Evolutionary conservation across 805 yeast species (phyloP).

Genomic region (Cyberlindnera meyerae): DNA sequence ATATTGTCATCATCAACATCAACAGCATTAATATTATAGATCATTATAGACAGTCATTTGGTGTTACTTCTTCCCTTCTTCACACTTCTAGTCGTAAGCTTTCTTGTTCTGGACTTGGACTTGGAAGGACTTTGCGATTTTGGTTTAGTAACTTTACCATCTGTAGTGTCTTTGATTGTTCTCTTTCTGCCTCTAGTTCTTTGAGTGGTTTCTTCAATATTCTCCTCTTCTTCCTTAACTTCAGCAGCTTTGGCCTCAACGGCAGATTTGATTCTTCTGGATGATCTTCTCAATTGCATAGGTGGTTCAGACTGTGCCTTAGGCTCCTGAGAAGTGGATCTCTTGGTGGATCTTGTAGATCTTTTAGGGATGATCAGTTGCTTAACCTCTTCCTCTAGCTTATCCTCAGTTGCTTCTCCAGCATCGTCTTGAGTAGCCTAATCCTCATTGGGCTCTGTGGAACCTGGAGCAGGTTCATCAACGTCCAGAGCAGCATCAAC

Average conservation of each 20-base stretch:
- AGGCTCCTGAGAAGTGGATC: too few species aligned
- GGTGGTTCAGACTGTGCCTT: too few species aligned
- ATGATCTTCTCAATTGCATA: too few species aligned
- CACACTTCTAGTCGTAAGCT: conserved; percentile 18
- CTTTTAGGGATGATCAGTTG: background rate
- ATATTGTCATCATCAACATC: conserved; percentile 2
- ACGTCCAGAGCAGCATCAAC: too few species aligned
- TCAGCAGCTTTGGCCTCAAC: background rate
- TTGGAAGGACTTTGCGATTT: background rate
- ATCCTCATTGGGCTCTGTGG: too few species aligned
- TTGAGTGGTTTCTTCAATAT: background rate
- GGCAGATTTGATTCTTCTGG: too few species aligned
- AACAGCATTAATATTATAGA: background rate
- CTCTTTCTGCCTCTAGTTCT: conserved; percentile 1
- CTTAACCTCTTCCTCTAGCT: background rate
- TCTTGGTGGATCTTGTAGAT: background rate
- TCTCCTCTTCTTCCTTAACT: background rate
- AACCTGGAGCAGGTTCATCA: too few species aligned
- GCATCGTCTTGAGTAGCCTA: too few species aligned
- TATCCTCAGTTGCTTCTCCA: too few species aligned
- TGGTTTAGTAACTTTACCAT: conserved; percentile 6
- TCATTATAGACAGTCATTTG: too few species aligned
- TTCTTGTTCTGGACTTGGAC: conserved; percentile 6
- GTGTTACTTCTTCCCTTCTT: too few species aligned
- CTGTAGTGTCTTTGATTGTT: conserved; percentile 2